These are phyloP conservation scores for Triadica sebifera DNA, from an alignment of 345 rosid species.

Conservation along the genomic window DNA sequence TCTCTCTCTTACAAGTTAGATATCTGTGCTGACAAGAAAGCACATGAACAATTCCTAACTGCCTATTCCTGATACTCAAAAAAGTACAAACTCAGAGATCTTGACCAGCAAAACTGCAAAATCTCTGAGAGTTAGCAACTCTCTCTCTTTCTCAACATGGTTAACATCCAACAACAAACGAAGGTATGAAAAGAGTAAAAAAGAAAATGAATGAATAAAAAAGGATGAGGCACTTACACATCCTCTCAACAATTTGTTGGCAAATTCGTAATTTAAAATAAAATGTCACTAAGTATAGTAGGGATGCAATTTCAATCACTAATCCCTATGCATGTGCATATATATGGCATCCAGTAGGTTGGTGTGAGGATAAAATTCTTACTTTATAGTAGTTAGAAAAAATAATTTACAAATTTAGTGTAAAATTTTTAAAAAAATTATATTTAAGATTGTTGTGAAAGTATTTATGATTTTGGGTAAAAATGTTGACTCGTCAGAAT, in stretches of 20 bases:
- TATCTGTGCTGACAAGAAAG: background rate
- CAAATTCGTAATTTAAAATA: background rate
- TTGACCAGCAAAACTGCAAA: background rate
- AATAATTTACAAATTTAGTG: no score
- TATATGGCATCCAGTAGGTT: background rate
- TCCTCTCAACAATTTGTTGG: background rate
- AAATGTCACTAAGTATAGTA: background rate
- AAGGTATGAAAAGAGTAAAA: background rate
- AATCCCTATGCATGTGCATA: background rate
- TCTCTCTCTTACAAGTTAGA: background rate
- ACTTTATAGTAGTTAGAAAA: no score
- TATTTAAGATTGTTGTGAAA: no score
- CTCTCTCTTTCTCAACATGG: background rate
- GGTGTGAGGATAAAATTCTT: no score
- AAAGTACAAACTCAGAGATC: background rate
- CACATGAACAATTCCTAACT: no score
- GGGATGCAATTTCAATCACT: background rate
- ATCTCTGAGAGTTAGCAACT: background rate
- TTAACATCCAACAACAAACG: background rate
- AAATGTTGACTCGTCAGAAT: no score
- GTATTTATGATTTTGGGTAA: no score
- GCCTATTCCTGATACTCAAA: background rate
- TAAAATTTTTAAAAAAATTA: no score
- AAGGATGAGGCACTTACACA: background rate
- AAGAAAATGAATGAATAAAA: background rate